Evolutionary conservation across 2,329 filamentous ascomycete genomes (phyloP), one percentile per base, ranked within the genome.

Genomic region (Talaromyces sp.): DNA sequence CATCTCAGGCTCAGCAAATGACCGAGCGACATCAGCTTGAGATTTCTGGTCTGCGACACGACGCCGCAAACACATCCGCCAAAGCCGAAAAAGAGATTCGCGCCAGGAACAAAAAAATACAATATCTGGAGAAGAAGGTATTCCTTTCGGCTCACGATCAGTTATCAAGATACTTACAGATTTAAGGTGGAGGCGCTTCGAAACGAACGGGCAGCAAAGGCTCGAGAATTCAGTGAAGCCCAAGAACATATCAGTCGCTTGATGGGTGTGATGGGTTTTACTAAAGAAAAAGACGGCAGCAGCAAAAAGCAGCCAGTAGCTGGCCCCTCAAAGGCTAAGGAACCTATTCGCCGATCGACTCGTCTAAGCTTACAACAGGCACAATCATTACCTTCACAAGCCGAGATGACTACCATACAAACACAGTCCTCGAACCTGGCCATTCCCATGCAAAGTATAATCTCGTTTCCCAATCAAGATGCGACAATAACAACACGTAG

Each of bases 251-350:
- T 78, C 25, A 69, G 73, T 15, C 72, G 74, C 13, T 65, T 78
- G 4, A 79, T 79, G 76, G 70, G 69, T 17, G 75, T 79, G 1
- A 78, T 78, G 76, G 76, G 75, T 1, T 76, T 77, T 61, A 71
- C 72, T 6, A 65, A 71, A 4, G 69, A 72, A 11, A 63, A 62
- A 47, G 68, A 69, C 10, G 45, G 63, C 22, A 57, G n/a, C 22
- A 49, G 35, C 17, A 62, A 62, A 39, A 49, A 47, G 9, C 31
- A 19, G 13, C 27, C 17, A 52, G n/a, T 49, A 10, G 25, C 37
- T 13, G 56, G 17, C 63, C 27, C 68, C 66, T 33, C 52, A 67
- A 52, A 68, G 62, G n/a, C 67, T 71, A 37, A 67, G n/a, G 31
- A 39, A 45, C 56, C 43, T 25, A 13, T 63, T 33, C 65, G 61